Evolutionary conservation across 2,329 filamentous ascomycete species (phyloP).

Genomic region (Rutstroemia sydowiana): DNA sequence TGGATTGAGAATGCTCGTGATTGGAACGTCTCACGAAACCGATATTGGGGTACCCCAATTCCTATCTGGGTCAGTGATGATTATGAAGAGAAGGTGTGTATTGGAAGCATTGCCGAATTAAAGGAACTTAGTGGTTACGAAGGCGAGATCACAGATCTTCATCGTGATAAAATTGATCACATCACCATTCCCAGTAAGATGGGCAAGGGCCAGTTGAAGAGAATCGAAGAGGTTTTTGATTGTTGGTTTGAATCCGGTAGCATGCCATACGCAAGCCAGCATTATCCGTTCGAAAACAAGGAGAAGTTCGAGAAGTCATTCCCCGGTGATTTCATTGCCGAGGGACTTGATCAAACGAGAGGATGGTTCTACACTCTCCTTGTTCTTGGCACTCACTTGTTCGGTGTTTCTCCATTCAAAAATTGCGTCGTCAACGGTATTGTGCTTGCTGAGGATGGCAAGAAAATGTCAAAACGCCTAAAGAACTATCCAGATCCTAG

Average conservation of each 20-base stretch:
- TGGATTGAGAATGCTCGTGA: constrained; percentile 90
- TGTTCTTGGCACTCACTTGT: constrained; percentile 82
- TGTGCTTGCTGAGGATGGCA: constrained; percentile 87
- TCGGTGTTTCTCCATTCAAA: constrained; percentile 78
- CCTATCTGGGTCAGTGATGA: constrained; percentile 91
- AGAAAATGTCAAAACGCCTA: constrained; percentile 97
- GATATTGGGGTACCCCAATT: constrained; percentile 93
- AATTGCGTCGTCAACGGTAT: constrained; percentile 97
- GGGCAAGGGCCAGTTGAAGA: constrained; percentile 74
- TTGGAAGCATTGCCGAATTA: constrained; percentile 79
- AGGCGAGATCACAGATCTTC: constrained; percentile 76
- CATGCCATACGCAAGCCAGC: constrained; percentile 87
- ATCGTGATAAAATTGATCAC: constrained; percentile 86
- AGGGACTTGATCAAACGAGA: constrained; percentile 86
- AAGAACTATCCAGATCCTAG: constrained; percentile 93
- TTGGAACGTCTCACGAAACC: constrained; percentile 91
- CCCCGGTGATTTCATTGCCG: constrained; percentile 90
- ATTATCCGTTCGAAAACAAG: constrained; percentile 87
- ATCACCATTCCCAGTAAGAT: constrained; percentile 89
- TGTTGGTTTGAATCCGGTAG: constrained; percentile 96
- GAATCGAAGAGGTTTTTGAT: constrained; percentile 86
- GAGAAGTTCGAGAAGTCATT: constrained; percentile 74
- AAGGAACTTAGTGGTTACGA: constrained; percentile 79
- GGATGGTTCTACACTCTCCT: constrained; percentile 96
- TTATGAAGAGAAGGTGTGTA: constrained; percentile 74